phyloP scores from a whole-genome alignment of 257 asterid genomes.

The Gardenia jasminoides region DNA sequence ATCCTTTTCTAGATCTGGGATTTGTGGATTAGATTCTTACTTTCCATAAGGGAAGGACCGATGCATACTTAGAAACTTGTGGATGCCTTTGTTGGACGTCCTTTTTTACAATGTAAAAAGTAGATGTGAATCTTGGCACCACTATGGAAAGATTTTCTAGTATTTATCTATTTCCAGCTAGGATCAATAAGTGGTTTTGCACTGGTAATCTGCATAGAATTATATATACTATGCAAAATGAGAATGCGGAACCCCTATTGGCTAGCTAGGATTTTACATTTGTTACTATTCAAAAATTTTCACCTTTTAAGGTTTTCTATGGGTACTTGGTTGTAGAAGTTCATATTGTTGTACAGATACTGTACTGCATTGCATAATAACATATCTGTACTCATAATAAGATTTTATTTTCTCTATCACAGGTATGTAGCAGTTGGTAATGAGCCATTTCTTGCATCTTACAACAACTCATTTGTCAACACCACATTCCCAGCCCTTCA shows the following conservation, averaged over 20 bases:
- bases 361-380: no score
- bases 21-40: background rate
- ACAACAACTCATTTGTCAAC: slow-evolving; percentile 42
- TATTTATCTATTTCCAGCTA: background rate
- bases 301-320: background rate
- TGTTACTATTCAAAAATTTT: background rate
- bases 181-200: background rate
- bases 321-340: background rate
- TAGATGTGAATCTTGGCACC: background rate
- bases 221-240: background rate
- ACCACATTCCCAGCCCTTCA: slow-evolving; percentile 42
- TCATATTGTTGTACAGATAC: no score
- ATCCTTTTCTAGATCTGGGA: background rate
- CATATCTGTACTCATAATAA: no score
- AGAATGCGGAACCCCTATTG: background rate
- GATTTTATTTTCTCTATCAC: slow-evolving; percentile 1
- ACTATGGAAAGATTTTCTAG: background rate
- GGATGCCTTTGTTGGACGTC: background rate
- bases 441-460: slow-evolving; percentile 42
- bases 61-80: background rate
- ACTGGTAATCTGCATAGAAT: background rate
- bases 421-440: slow-evolving; percentile 52
- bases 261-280: background rate
- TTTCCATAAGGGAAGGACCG: background rate
- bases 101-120: background rate